Percentiles rank a stretch among this genome's conserved stretches.
Evolutionary conservation across 164 flowering plant species (phyloP).

Genomic region (Aristolochia contorta): DNA sequence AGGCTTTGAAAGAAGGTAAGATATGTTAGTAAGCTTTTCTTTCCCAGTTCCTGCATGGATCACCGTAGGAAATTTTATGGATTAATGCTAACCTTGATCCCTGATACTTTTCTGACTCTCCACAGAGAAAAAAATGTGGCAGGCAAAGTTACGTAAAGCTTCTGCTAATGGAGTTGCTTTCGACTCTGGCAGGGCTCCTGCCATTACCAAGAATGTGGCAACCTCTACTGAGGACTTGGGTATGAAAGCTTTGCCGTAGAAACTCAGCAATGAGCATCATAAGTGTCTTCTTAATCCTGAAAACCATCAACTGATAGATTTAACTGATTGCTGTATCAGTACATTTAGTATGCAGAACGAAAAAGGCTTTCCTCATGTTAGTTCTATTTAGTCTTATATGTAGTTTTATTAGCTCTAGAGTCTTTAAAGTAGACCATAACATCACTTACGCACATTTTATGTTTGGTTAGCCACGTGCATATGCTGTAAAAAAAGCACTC

Average conservation of each 20-base stretch:
- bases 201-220: constrained; percentile 41
- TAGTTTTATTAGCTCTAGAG: no score
- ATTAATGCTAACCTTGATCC: neutral
- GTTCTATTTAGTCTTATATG: no score
- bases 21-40: neutral
- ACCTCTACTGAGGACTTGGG: constrained; percentile 82
- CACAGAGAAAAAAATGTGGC: constrained; percentile 71
- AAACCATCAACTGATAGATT: neutral
- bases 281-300: no score
- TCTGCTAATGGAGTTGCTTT: constrained; percentile 29
- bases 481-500: no score
- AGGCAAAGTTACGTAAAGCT: constrained; percentile 58
- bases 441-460: no score
- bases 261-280: no score
- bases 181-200: constrained; percentile 24
- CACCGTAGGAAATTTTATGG: neutral
- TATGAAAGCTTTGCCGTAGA: constrained; percentile 7
- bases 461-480: no score
- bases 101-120: neutral
- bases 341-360: neutral
- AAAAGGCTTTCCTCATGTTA: no score
- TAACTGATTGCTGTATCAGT: neutral
- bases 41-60: neutral
- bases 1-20: constrained; percentile 87
- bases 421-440: no score